Base-by-base conservation (phyloP, 768 basidiomycete species). In the Mycena sanguinolenta region DNA sequence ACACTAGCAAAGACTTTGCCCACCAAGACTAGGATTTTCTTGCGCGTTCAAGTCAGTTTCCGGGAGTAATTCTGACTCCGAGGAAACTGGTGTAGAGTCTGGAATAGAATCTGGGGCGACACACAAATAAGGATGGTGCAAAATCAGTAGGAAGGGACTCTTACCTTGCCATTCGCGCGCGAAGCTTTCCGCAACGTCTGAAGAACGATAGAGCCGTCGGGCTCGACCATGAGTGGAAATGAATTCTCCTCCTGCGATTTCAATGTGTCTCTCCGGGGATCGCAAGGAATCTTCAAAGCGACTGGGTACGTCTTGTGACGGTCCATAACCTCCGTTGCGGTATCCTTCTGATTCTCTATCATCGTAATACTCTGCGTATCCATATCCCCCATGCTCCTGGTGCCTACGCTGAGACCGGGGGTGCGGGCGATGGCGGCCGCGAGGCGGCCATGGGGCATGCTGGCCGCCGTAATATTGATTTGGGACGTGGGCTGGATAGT, bases 181-280 rank as follows among this genome's bases (percentile, higher is more conserved):
- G 27, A n/a, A 65, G 2, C 28, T 39, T 39, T 5, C 12, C 38
- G 57, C 13, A 12, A 42, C n/a, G 9, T 27, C 27, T 34, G 32
- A 34, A 13, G 55, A n/a, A 28, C 19, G 58, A 50, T 38, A 38
- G 23, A 19, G 38, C 2, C 36, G 46, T 3, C 58, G 17, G 63
- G 42, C 27, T 25, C 50, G n/a, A 19, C 12, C 16, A 25, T 21
- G 60, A 34, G 21, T 4, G 10, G 23, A 28, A 14, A n/a, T 38
- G 61, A 63, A 67, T 13, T 71, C 65, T 10, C 65, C 70, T 17
- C 61, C 70, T 21, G 38, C 6, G 16, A 71, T 52, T 30, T 71
- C 70, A 9, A 63, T 55, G 42, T 63, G 54, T 2, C 39, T 49
- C 17, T 10, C 32, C 17, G 46, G 34, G 0, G 69, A 57, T 12